Evolutionary conservation across 164 flowering plant species (phyloP).

Genomic region (Hamamelis virginiana): DNA sequence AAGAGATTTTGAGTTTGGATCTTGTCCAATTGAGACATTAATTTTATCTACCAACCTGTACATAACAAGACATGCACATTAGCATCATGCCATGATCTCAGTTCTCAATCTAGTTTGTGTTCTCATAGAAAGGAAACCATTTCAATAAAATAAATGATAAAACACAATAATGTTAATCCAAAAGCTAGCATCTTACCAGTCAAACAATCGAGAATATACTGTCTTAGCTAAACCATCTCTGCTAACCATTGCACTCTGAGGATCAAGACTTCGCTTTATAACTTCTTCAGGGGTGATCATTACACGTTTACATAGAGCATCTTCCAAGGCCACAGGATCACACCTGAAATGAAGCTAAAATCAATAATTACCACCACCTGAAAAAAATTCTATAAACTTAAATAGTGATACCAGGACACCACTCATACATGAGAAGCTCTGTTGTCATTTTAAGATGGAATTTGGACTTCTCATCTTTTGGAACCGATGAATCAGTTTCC

Average conservation of each 20-base stretch:
- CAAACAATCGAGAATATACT: constrained; percentile 55
- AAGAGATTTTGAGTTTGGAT: constrained; percentile 55
- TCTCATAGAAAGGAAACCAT: neutral
- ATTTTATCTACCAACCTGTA: constrained; percentile 78
- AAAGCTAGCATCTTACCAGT: constrained; percentile 37
- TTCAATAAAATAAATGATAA: neutral
- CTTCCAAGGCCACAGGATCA: constrained; percentile 48
- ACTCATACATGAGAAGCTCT: constrained; percentile 57
- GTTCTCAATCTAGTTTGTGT: neutral
- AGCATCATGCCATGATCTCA: constrained; percentile 3
- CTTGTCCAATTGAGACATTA: constrained; percentile 73
- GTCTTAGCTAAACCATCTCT: constrained; percentile 67
- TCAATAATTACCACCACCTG: constrained; percentile 3
- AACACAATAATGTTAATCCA: too few species aligned
- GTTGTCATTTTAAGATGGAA: constrained; percentile 54
- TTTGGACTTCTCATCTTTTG: constrained; percentile 57
- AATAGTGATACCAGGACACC: neutral
- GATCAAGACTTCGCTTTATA: constrained; percentile 57
- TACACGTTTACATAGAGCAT: constrained; percentile 59
- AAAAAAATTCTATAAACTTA: neutral
- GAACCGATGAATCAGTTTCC: constrained; percentile 62
- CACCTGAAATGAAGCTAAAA: constrained; percentile 35
- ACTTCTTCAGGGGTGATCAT: constrained; percentile 74
- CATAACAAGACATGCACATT: constrained; percentile 3
- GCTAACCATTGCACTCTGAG: constrained; percentile 49